phyloP scores from a whole-genome alignment of 345 rosid genomes.

The Adansonia digitata region DNA sequence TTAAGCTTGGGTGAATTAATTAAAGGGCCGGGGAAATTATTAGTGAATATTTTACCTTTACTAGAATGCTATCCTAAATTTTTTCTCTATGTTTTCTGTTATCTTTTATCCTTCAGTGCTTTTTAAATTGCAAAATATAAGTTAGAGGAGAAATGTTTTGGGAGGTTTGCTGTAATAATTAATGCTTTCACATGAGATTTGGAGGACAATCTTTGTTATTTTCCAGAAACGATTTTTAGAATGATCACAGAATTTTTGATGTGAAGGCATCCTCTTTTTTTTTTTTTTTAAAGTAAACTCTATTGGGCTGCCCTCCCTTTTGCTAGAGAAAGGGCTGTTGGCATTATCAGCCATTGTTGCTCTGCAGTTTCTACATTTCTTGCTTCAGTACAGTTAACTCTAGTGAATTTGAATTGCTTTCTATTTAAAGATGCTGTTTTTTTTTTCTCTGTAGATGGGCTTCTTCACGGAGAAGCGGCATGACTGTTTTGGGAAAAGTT shows the following conservation, averaged over 20 bases:
- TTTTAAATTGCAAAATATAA: background rate
- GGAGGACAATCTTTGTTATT: background rate
- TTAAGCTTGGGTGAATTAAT: background rate
- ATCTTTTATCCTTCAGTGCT: background rate
- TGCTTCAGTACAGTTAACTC: background rate
- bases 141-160: background rate
- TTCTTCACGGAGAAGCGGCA: constrained; percentile 76
- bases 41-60: background rate
- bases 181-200: no score
- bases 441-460: constrained; percentile 71
- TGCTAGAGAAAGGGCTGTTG: background rate
- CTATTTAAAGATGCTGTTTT: constrained; percentile 1
- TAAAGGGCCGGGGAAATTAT: background rate
- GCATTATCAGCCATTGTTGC: background rate
- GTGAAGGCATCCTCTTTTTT: background rate
- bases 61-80: background rate
- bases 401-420: background rate
- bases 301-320: background rate
- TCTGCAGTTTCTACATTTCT: background rate
- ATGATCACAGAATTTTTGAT: background rate
- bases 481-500: constrained; percentile 93
- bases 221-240: background rate
- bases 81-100: background rate
- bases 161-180: no score
- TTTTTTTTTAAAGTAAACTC: background rate